Evolutionary conservation across 2,329 filamentous ascomycete genomes (phyloP), one percentile per base, ranked within the genome.

Genomic region (Stemphylium lycopersici): DNA sequence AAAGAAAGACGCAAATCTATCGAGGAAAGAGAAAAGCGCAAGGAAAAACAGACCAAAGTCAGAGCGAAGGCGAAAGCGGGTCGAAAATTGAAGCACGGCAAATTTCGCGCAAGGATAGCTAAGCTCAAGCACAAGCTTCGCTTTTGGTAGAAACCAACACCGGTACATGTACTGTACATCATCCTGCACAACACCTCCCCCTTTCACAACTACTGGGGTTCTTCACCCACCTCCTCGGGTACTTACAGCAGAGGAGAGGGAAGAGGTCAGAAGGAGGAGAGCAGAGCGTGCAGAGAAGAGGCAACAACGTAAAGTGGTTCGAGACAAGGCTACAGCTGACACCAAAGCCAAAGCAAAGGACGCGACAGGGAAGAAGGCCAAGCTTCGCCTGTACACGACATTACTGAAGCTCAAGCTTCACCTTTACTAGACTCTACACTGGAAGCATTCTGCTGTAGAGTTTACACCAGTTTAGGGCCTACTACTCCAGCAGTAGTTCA

Each of bases 11-110:
- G 13, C 8, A 41, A n/a, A 12, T 38, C 32, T 3, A 51, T 55
- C 18, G 38, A 51, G 18, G 24, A 55, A 15, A 36, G 47, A n/a
- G 34, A 8, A 41, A 43, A 38, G 33, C 52, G 32, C n/a, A 47
- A 46, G 3, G 31, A 46, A 12, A 44, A 22, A 11, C 31, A 34
- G 7, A 36, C 42, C 2, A 24, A 32, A 36, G 24, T n/a, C 6
- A 46, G 18, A 11, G 36, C 47, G 0, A 44, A 42, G 24, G 33
- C 26, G 22, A 38, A 26, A 10, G 37, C 41, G 10, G 26, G 18
- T 4, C 22, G 18, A 1, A 47, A 41, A 24, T 11, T 31, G 29
- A 47, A 37, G 24, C 37, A 46, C 2, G 31, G 34, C 15, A 26
- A 8, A 15, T 22, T 52, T 1, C 52, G 37, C 2, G 24, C 18